Evolutionary conservation across 2,329 filamentous ascomycete genomes (phyloP), one percentile per base, ranked within the genome.

Genomic region (Pseudogymnoascus sp.): DNA sequence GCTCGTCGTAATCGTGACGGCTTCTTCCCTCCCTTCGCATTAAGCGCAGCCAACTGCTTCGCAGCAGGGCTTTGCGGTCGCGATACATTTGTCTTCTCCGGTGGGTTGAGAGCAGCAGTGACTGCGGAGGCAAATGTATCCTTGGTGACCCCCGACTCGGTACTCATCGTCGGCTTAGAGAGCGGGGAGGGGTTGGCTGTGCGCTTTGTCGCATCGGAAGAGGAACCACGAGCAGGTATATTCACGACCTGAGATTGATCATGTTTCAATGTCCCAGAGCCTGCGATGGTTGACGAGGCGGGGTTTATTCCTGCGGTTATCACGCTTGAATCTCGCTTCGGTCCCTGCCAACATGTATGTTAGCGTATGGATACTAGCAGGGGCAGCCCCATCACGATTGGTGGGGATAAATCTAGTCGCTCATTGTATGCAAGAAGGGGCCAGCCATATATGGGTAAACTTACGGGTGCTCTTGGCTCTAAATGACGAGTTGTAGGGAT

Each of bases 1-100:
- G 94, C 94, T 67, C 94, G 83, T 60, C 94, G 84, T 62, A 99
- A 78, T 65, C 92, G 82, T 15, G 89, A 92, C 2, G 88, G 89
- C 75, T 90, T 91, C 70, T 83, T 88, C 26, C 78, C 77, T 59
- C 90, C 89, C 70, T 89, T 92, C 65, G 92, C 88, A 62, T 86
- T 92, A 60, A 97, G 79, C n/a, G 92, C 90, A 48, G 89, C 85
- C 37, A 97, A 81, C 61, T 95, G 90, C 72, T 90, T 86, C 12
- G 89, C 86, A 18, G 92, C 92, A 52, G 89, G 84, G 59, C 76
- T 75, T 63, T 69, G 60, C 55, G 68, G 64, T 30, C 61, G 61
- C 2, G 41, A 30, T 30, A 33, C 33, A 26, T 57, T 57, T 37
- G 26, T 60, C 57, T 68, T 68, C 5, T 65, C 52, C 58, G 68